Conservation (phyloP, 176 grass and related monocot species). For the Musa acuminata region DNA sequence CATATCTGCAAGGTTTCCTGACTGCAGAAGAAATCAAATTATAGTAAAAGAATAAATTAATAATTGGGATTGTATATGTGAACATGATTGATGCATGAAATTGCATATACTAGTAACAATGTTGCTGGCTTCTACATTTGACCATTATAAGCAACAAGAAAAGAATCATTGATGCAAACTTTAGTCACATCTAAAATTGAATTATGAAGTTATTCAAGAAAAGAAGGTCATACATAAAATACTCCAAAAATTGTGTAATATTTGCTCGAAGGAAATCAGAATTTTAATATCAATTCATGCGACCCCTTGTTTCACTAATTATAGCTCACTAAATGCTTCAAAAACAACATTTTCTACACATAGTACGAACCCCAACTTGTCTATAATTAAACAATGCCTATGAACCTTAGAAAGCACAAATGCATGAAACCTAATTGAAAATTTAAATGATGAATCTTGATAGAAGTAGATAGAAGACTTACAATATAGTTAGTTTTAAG, state of each 20-base stretch:
- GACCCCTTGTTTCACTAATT: too few species aligned
- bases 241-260: background rate
- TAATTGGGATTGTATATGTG: background rate
- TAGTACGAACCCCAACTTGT: too few species aligned
- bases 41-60: background rate
- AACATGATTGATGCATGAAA: background rate
- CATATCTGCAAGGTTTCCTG: slow-evolving; percentile 68
- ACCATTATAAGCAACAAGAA: background rate
- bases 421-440: too few species aligned
- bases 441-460: too few species aligned
- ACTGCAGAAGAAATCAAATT: slow-evolving; percentile 23
- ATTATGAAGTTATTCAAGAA: background rate
- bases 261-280: background rate
- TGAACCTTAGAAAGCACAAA: too few species aligned
- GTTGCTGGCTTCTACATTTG: background rate
- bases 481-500: too few species aligned
- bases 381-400: too few species aligned
- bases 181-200: background rate
- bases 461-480: too few species aligned
- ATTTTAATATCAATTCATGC: background rate
- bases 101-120: background rate
- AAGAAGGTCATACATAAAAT: background rate
- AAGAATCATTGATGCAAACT: background rate
- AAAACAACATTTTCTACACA: too few species aligned
- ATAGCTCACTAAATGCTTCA: too few species aligned